Conservation (phyloP, 768 basidiomycete genomes). For the Boletus sp. region DNA sequence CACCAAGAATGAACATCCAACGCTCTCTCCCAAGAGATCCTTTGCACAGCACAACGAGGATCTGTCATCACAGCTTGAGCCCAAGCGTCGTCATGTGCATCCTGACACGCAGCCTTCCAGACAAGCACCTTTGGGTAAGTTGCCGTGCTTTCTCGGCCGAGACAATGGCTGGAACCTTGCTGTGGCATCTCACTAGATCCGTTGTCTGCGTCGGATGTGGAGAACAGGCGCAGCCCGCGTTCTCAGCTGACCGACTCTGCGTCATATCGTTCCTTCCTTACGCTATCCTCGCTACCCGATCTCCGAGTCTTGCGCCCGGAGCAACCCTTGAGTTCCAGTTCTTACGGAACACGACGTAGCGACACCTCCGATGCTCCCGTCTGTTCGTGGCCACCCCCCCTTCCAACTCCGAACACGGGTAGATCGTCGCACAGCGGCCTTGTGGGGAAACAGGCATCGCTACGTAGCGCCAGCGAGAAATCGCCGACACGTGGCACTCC, state of each 20-base stretch:
- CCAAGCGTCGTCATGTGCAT: slow-evolving; percentile 22
- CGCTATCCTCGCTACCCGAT: slow-evolving; percentile 13
- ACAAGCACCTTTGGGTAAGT: slow-evolving; percentile 29
- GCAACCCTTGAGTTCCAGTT: slow-evolving; percentile 10
- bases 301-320: slow-evolving; percentile 3
- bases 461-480: slow-evolving; percentile 10
- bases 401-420: neutral
- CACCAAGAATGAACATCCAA: slow-evolving; percentile 11
- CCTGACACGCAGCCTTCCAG: slow-evolving; percentile 1
- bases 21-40: slow-evolving; percentile 19
- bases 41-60: slow-evolving; percentile 19
- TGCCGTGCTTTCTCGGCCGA: neutral
- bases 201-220: slow-evolving; percentile 20
- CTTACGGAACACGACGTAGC: slow-evolving; percentile 8
- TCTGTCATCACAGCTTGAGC: slow-evolving; percentile 7
- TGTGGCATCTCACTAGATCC: slow-evolving; percentile 22
- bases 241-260: slow-evolving; percentile 3
- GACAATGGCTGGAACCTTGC: neutral
- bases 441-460: slow-evolving; percentile 3
- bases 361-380: slow-evolving; percentile 3
- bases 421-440: slow-evolving; percentile 1
- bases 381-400: slow-evolving; percentile 26
- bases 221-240: slow-evolving; percentile 14
- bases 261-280: slow-evolving; percentile 9
- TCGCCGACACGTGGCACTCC: slow-evolving; percentile 9